Evolutionary conservation across 106 monocot species (phyloP), one percentile per base, ranked within the genome.

Genomic region (Dendrobium nobile): DNA sequence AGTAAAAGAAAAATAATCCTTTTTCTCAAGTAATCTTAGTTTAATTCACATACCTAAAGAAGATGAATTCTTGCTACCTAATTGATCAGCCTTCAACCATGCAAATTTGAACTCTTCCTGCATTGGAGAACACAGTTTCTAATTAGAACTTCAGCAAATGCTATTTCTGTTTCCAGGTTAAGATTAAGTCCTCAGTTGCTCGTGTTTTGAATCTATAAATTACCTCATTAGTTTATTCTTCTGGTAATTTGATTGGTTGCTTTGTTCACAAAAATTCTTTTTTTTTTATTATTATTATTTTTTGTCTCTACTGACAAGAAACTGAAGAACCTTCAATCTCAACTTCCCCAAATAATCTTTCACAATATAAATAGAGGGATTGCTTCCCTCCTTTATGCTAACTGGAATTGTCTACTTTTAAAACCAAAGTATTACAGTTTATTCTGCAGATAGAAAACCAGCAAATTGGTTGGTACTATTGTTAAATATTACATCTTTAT

Each of bases 241-340:
- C 20, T 15, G 37, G 33, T 37, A 40, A 72, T 4, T 72, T 4
- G 26, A 33, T 33, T 33, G 20, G 37, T 72, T 72, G 37, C 72
- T 72, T 72, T 72, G 72, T 72, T 72, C 15, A 72, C 72, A 72
- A 72, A 72, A 72, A 33, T 72, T 40, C 72, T 37, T 31, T 31
- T 31, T 72, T 72, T 37, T 72, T 72, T n/a, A n/a, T n/a, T n/a
- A n/a, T n/a, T n/a, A n/a, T n/a, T n/a, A n/a, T n/a, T 4, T 7
- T 9, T 40, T 72, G 72, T 40, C 72, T 72, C 17, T 28, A 72
- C 37, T 72, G 72, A 72, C 37, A 72, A 72, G 72, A 72, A 72
- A 72, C 72, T 15, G 9, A 40, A 72, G 37, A 72, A 72, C 15
- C 20, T 28, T 10, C 5, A 15, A 2, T 31, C 27, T 72, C 2